These are phyloP conservation scores for Collybiopsis confluens DNA, from an alignment of 768 basidiomycete species.

Conservation along the genomic window DNA sequence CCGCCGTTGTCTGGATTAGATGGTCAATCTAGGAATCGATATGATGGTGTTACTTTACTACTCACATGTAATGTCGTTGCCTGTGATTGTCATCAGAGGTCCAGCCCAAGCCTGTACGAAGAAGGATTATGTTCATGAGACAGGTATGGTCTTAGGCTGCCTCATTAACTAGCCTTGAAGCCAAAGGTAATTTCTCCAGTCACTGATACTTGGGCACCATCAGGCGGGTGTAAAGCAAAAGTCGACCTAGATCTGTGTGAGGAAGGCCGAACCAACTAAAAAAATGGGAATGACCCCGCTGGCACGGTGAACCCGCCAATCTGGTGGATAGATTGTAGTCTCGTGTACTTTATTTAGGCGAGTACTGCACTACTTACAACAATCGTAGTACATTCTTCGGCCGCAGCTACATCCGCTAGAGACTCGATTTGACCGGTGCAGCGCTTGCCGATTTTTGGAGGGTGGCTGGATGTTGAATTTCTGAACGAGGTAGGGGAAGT, in stretches of 20 bases:
- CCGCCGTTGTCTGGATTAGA: background rate
- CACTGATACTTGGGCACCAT: slow-evolving; percentile 40
- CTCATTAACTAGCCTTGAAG: slow-evolving; percentile 26
- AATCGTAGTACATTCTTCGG: slow-evolving; percentile 41
- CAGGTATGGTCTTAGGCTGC: slow-evolving; percentile 13
- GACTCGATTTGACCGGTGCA: slow-evolving; percentile 14
- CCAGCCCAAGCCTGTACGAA: slow-evolving; percentile 11
- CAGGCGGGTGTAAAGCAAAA: slow-evolving; percentile 32
- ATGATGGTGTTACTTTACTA: background rate
- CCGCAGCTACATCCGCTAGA: slow-evolving; percentile 19
- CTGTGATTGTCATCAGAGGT: slow-evolving; percentile 23
- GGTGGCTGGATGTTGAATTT: background rate
- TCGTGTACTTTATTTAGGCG: background rate
- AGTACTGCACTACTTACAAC: slow-evolving; percentile 12
- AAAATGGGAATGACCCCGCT: too few species aligned
- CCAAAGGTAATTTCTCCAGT: slow-evolving; percentile 42
- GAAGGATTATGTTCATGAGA: slow-evolving; percentile 15
- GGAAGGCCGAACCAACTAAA: too few species aligned
- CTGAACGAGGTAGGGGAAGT: background rate
- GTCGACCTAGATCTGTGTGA: slow-evolving; percentile 23
- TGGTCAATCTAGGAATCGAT: too few species aligned
- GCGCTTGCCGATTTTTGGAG: slow-evolving; percentile 11
- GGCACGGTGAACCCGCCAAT: slow-evolving; percentile 42
- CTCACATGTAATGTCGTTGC: slow-evolving; percentile 13
- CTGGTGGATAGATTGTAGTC: slow-evolving; percentile 11